phyloP scores from a whole-genome alignment of 148 eudicot species.

The Camellia japonica region DNA sequence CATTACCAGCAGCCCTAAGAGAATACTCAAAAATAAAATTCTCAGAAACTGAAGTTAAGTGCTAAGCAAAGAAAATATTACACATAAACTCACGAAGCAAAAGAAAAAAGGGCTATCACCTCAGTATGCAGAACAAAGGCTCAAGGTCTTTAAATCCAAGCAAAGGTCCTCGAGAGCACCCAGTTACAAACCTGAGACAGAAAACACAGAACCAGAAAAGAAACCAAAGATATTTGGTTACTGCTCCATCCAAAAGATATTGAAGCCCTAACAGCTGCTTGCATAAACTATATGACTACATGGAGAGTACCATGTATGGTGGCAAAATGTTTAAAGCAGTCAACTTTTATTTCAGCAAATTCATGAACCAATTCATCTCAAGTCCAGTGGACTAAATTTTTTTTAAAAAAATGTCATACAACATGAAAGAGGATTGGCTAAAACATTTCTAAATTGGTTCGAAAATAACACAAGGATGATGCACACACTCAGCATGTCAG shows the following conservation, averaged over 20 bases:
- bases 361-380: too few relatives aligned
- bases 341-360: not conserved
- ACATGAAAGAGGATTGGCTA: too few relatives aligned
- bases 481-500: not conserved
- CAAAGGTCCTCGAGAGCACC: slow-evolving; percentile 98
- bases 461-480: too few relatives aligned
- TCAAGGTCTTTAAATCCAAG: slow-evolving; percentile 90
- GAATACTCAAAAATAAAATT: slow-evolving; percentile 12
- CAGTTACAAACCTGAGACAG: slow-evolving; percentile 78
- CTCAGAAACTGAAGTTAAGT: not conserved
- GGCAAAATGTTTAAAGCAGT: too few relatives aligned
- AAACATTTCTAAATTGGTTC: too few relatives aligned
- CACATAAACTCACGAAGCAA: not conserved
- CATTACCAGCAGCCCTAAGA: slow-evolving; percentile 80
- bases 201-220: not conserved
- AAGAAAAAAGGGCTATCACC: slow-evolving; percentile 35
- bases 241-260: not conserved
- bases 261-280: not conserved
- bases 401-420: too few relatives aligned
- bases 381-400: too few relatives aligned
- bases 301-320: too few relatives aligned
- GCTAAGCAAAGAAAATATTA: slow-evolving; percentile 1
- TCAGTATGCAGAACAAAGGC: slow-evolving; percentile 90
- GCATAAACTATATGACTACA: too few relatives aligned
- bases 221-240: not conserved